Base-by-base conservation (phyloP, 352 stramenopile genomes). In the Phytopythium sindhum region DNA sequence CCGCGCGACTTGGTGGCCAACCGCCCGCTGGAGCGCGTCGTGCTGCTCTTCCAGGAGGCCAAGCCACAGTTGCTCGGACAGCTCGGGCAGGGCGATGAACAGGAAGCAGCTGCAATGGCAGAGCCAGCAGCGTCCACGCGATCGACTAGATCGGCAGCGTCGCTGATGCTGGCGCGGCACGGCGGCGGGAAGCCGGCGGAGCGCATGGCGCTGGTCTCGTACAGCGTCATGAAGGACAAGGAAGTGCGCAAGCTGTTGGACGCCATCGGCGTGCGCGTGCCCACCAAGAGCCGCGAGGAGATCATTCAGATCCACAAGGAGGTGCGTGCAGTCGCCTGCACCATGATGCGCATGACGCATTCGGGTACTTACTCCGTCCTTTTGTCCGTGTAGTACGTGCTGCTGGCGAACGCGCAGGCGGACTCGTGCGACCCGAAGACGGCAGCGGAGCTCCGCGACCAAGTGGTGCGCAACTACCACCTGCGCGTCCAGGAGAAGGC, bases 231-330 rank as follows among this genome's bases (percentile, higher is more conserved):
- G 86, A 83, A 89, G 41, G 86, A 95, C 61, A 93, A 92, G 64
- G 83, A 93, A 65, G 79, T 86, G 54, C 59, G 68, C 60, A 91
- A 93, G 68, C 68, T 93, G 23, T 68, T 95, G 24, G 83, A 93
- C 60, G 61, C 64, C 17, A 92, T 90, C 53, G 81, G 78, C 52
- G 78, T 95, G 33, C 74, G 76, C 29, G 64, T 81, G 12, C 62
- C 66, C 8, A 78, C 86, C 26, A 91, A 88, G 63, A 88, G 86
- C 61, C 73, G 84, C 37, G 84, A 93, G n/a, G 84, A 91, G 45
- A 92, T 93, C 66, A 91, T 95, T 65, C 81, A 91, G 62, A 89
- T 91, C 58, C 86, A 95, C 74, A 95, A 95, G 78, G 86, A 95
- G 78, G 86, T 95, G 63, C 29, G 67, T 14, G 15, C 41, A 35